phyloP scores from a whole-genome alignment of 176 grass and related monocot species.

The Lolium perenne region DNA sequence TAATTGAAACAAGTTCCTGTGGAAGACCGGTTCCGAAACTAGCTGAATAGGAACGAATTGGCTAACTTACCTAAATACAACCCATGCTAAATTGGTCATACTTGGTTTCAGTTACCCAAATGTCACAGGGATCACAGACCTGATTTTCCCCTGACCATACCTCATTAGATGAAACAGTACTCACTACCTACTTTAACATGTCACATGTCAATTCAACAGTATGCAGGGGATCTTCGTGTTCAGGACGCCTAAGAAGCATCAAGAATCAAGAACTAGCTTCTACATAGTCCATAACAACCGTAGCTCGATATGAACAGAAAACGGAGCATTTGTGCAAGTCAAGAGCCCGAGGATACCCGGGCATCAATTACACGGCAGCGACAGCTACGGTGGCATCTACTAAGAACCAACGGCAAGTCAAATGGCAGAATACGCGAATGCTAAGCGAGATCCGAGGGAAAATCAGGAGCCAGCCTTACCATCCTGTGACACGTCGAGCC shows the following conservation, averaged over 20 bases:
- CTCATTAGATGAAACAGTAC: neutral
- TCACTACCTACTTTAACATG: neutral
- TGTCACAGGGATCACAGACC: neutral
- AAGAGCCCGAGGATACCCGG: neutral
- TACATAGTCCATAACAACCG: neutral
- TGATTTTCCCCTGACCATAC: neutral
- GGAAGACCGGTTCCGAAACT: neutral
- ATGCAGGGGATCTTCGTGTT: neutral
- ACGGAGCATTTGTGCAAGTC: neutral
- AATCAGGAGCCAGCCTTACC: slow-evolving; percentile 33
- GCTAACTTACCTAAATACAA: neutral
- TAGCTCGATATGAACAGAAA: neutral
- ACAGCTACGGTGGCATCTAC: neutral
- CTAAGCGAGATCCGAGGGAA: neutral
- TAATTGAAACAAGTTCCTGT: neutral
- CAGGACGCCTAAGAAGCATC: neutral
- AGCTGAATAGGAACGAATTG: neutral
- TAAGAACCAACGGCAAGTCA: neutral
- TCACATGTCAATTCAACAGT: neutral
- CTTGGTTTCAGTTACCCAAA: neutral
- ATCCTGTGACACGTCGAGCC: slow-evolving; percentile 32
- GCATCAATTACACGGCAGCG: slow-evolving; percentile 16
- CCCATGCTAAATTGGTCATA: neutral
- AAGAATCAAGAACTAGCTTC: neutral
- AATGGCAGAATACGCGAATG: neutral